phyloP scores from a whole-genome alignment of 2,329 filamentous ascomycete species.

The Verticillium zaregamsianum region DNA sequence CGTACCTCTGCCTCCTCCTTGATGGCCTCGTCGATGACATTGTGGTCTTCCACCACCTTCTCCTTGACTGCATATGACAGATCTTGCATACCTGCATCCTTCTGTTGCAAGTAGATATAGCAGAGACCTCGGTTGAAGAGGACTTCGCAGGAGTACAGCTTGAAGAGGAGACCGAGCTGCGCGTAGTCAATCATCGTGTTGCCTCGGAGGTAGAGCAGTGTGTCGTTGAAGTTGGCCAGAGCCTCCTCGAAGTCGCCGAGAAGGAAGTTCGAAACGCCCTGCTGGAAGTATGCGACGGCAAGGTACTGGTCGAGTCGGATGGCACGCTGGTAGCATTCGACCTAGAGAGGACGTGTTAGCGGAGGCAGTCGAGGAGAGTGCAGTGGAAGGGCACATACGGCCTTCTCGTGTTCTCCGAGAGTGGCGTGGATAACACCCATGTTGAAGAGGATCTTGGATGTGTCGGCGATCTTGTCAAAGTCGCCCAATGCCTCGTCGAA shows the following conservation, averaged over 20 bases:
- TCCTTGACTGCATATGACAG: constrained; percentile 87
- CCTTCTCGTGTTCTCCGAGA: constrained; percentile 90
- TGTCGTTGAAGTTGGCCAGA: constrained; percentile 97
- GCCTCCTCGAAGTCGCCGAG: constrained; percentile 97
- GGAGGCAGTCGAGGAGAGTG: not conserved
- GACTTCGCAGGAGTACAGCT: constrained; percentile 94
- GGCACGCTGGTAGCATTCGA: constrained; percentile 91
- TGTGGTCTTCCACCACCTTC: constrained; percentile 93
- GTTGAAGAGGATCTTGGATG: constrained; percentile 97
- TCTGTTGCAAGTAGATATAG: constrained; percentile 94
- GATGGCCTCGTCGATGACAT: constrained; percentile 97
- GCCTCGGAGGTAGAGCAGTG: constrained; percentile 85
- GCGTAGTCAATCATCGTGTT: constrained; percentile 99
- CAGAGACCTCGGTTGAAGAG: constrained; percentile 96
- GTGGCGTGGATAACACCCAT: constrained; percentile 97
- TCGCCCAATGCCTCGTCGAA: constrained; percentile 83
- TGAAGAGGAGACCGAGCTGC: constrained; percentile 91
- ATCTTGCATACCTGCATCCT: constrained; percentile 86
- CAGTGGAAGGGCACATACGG: constrained; percentile 56
- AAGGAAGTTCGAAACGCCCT: constrained; percentile 96
- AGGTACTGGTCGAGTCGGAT: constrained; percentile 91
- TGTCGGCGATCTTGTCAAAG: constrained; percentile 87
- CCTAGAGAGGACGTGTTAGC: constrained; percentile 45
- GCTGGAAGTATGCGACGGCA: constrained; percentile 96
- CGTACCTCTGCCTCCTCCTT: constrained; percentile 83